Base-by-base conservation (phyloP, 495 filamentous ascomycete species). In the Podospora pseudocomata region DNA sequence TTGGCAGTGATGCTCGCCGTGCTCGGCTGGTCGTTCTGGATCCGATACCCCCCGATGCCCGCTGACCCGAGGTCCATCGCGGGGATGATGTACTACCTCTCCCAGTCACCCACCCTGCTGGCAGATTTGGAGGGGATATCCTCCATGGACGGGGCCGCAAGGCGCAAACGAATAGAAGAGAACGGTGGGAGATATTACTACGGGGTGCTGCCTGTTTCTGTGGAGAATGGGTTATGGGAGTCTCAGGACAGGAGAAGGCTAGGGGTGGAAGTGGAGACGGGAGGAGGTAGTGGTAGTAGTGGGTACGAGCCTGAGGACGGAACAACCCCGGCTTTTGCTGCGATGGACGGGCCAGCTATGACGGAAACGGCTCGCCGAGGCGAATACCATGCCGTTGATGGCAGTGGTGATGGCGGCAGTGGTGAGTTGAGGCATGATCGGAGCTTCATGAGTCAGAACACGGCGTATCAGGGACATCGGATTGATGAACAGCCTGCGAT, bases 21-120 rank as follows among this genome's bases (percentile, higher is more conserved):
- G 0, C 62, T 80, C 27, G 63, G 60, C n/a, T 62, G 60, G 5
- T 73, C 71, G 0, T 75, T 79, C 62, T 73, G 73, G 20, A 64
- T 75, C 20, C 63, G 69, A 1, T 80, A 74, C 69, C 78, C 78
- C 19, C 73, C 72, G 3, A 76, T 80, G 77, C 78, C 78, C 1
- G 74, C 75, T 19, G 77, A 79, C 34, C 78, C 78, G 59, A 66
- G 75, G 9, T 71, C 61, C 32, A 74, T 80, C 28, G 72, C 72
- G 2, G 78, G 78, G 5, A 39, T 71, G 55, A 44, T 78, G 73
- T 80, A 68, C 54, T 80, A 80, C 30, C 75, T 80, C 0, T 72
- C 73, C 16, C 65, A 73, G 60, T 73, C 71, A 5, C 65, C 53
- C 18, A 20, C 32, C 32, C 70, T 77, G 68, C 60, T 75, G 66